Base-by-base conservation (phyloP, 2,329 filamentous ascomycete genomes). In the Pseudofabraea citricarpa region DNA sequence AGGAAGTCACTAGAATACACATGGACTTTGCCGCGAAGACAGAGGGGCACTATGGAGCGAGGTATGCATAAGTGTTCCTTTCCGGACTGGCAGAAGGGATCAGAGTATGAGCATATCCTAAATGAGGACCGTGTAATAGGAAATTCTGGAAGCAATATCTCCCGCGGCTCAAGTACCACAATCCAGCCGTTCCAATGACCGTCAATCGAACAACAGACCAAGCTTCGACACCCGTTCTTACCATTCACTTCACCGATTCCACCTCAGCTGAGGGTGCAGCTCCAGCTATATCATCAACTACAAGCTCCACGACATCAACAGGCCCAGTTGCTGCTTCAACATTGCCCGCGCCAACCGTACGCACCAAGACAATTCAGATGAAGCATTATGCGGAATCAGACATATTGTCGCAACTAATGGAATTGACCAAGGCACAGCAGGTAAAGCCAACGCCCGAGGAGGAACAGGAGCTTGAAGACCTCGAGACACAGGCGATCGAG, bases 81-180 rank as follows among this genome's bases (percentile, higher is more conserved):
- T n/a, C n/a, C n/a, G n/a, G n/a, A n/a, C n/a, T n/a, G n/a, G n/a
- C n/a, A n/a, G n/a, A n/a, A n/a, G n/a, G n/a, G n/a, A n/a, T n/a
- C n/a, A n/a, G n/a, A n/a, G n/a, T n/a, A n/a, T n/a, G n/a, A n/a
- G n/a, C n/a, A n/a, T n/a, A n/a, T n/a, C n/a, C n/a, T n/a, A n/a
- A n/a, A n/a, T 59, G 61, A 43, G 60, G 63, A 50, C 57, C 57
- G 4, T 18, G 8, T 18, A 13, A 13, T 52, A 95, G 90, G 59
- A 88, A 88, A 70, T 96, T 98, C 76, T 95, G 89, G 87, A 81
- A 78, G 51, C 73, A 83, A 48, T 85, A 82, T 62, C 81, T 97
- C 37, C 87, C 88, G 18, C 81, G 88, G 45, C 74, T 98, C 54
- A 96, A 98, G 74, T 98, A 83, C 71, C 85, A 95, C 74, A 98